These are phyloP conservation scores for Suillus ampliporus DNA, from an alignment of 768 basidiomycete genomes.

Conservation along the genomic window DNA sequence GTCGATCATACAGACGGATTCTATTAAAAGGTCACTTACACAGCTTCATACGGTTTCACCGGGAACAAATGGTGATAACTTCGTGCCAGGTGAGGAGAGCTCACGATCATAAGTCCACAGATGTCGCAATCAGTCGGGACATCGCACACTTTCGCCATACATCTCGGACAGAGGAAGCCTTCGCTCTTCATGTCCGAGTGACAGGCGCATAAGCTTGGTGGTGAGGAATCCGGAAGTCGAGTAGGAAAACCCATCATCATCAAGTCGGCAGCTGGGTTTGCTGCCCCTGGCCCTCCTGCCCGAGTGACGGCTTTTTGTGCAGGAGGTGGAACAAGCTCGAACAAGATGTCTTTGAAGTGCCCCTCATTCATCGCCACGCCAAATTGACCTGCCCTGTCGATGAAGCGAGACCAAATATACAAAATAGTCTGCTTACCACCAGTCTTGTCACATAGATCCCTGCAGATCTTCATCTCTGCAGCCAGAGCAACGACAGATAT, in stretches of 20 bases:
- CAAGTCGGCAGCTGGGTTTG: slow-evolving; percentile 80
- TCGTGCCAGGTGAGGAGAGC: slow-evolving; percentile 94
- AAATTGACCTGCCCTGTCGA: slow-evolving; percentile 66
- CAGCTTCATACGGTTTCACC: slow-evolving; percentile 80
- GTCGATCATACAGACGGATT: slow-evolving; percentile 9
- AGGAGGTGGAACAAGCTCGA: slow-evolving; percentile 95
- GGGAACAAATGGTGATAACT: slow-evolving; percentile 97
- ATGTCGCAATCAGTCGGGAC: slow-evolving; percentile 98
- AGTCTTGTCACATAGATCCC: slow-evolving; percentile 89
- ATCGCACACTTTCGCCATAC: slow-evolving; percentile 92
- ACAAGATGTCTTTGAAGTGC: slow-evolving; percentile 93
- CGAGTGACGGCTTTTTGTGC: slow-evolving; percentile 70
- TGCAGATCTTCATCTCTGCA: slow-evolving; percentile 98
- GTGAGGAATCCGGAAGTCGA: slow-evolving; percentile 82
- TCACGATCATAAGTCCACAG: slow-evolving; percentile 97
- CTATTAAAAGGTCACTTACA: slow-evolving; percentile 59
- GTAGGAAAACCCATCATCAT: slow-evolving; percentile 99
- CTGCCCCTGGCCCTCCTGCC: slow-evolving; percentile 47
- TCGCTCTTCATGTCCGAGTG: slow-evolving; percentile 92
- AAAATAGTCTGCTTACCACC: slow-evolving; percentile 61
- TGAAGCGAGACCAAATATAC: slow-evolving; percentile 7
- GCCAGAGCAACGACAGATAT: slow-evolving; percentile 94
- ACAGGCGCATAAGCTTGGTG: slow-evolving; percentile 88
- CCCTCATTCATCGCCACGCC: slow-evolving; percentile 99
- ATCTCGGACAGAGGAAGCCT: slow-evolving; percentile 95